Evolutionary conservation across 2,329 filamentous ascomycete genomes (phyloP).

Genomic region (Kalmusia sp.): DNA sequence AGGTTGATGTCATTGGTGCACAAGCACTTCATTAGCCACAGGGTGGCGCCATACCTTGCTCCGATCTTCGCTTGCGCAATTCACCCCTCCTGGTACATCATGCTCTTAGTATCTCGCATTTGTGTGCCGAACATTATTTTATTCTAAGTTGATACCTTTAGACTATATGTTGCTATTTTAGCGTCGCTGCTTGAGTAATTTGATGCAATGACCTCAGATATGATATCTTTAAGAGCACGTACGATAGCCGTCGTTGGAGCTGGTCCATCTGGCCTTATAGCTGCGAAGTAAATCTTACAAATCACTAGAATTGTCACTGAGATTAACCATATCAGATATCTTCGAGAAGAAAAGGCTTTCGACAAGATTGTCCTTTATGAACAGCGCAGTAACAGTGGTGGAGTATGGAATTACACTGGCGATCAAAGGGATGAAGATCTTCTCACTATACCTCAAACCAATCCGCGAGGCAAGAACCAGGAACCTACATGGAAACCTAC

Average conservation of each 20-base stretch:
- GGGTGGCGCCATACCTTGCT: neutral
- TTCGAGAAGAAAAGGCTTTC: constrained; percentile 75
- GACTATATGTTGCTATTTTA: too few relatives aligned
- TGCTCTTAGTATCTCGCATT: too few relatives aligned
- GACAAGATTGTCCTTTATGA: constrained; percentile 79
- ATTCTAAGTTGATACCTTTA: too few relatives aligned
- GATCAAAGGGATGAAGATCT: constrained; percentile 55
- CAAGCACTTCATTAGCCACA: constrained; percentile 1
- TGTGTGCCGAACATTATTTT: too few relatives aligned
- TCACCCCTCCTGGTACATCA: neutral
- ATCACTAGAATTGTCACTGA: neutral
- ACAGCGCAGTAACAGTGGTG: constrained; percentile 77
- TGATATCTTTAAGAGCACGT: constrained; percentile 52
- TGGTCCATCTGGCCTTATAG: constrained; percentile 78
- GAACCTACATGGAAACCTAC: constrained; percentile 61
- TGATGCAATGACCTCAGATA: constrained; percentile 15
- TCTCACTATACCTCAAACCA: constrained; percentile 70
- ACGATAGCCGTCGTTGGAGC: constrained; percentile 82
- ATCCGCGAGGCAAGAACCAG: constrained; percentile 66
- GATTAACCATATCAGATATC: constrained; percentile 59
- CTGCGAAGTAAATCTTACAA: constrained; percentile 65
- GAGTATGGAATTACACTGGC: constrained; percentile 83
- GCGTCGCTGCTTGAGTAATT: too few relatives aligned
- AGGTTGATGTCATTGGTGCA: neutral
- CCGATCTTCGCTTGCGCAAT: neutral